Percentiles rank a stretch among this genome's conserved stretches.
Evolutionary conservation across 208 protist species (phyloP).

Genomic region (Jaenimonas drosophilae): DNA sequence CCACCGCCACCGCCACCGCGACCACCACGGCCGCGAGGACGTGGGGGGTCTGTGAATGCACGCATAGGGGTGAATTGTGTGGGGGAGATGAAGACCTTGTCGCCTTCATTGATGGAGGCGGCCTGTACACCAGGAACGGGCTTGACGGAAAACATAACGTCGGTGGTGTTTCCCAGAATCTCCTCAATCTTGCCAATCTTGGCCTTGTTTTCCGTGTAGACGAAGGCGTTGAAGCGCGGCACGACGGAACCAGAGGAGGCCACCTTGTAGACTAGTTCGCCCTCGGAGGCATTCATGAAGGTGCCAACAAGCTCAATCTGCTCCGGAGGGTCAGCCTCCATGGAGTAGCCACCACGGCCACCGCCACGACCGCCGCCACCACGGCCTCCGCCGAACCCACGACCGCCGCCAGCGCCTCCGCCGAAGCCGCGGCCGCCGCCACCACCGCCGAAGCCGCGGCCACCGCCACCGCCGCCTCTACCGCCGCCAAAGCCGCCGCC

Average conservation of each 20-base stretch:
- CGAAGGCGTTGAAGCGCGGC: constrained; percentile 89
- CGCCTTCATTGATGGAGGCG: constrained; percentile 72
- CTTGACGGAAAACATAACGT: constrained; percentile 89
- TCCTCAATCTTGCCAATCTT: constrained; percentile 92
- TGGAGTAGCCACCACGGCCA: constrained; percentile 49
- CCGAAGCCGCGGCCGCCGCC: constrained; percentile 10
- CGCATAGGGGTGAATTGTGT: constrained; percentile 79
- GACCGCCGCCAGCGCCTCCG: constrained; percentile 20
- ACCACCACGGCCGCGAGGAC: constrained; percentile 78
- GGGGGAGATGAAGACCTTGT: constrained; percentile 77
- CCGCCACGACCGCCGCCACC: constrained; percentile 45
- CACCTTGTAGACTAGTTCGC: constrained; percentile 85
- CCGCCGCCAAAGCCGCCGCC: constrained; percentile 34
- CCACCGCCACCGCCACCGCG: constrained; percentile 43
- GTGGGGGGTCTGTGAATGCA: constrained; percentile 81
- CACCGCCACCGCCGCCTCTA: constrained; percentile 12
- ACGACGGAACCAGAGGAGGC: constrained; percentile 33
- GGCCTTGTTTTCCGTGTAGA: constrained; percentile 86
- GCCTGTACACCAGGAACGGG: constrained; percentile 78
- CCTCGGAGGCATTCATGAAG: constrained; percentile 85
- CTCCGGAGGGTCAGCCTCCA: constrained; percentile 83
- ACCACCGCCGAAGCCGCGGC: constrained; percentile 7
- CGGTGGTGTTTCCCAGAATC: constrained; percentile 77
- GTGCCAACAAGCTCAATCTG: constrained; percentile 61
- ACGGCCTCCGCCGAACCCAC: constrained; percentile 20